Conservation (phyloP, 2,329 filamentous ascomycete genomes). For the Zasmidium cellare region DNA sequence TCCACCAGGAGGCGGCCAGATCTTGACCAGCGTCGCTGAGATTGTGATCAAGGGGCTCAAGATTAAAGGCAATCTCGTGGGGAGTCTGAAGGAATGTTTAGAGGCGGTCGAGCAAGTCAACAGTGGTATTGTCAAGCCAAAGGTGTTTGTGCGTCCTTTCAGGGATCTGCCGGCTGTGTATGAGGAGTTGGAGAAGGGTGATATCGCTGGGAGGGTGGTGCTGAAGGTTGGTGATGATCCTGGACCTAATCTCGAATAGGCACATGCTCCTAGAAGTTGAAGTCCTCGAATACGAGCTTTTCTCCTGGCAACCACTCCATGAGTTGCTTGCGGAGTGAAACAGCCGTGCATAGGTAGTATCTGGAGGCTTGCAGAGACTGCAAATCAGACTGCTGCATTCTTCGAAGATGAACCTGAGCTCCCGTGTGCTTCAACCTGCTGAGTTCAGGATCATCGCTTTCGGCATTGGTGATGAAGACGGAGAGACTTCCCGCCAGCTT, state of each 20-base stretch:
- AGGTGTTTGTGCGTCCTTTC: slow-evolving; percentile 44
- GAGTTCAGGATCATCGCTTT: slow-evolving; percentile 32
- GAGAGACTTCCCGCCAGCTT: slow-evolving; percentile 54
- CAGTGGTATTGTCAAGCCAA: slow-evolving; percentile 44
- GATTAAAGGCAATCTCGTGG: slow-evolving; percentile 47
- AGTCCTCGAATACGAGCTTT: slow-evolving; percentile 53
- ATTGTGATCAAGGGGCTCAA: slow-evolving; percentile 49
- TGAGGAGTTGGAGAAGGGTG: slow-evolving; percentile 47
- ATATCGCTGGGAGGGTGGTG: slow-evolving; percentile 46
- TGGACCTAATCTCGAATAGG: not conserved
- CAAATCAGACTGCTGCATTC: slow-evolving; percentile 52
- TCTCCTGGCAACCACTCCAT: slow-evolving; percentile 50
- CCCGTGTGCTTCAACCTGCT: slow-evolving; percentile 41
- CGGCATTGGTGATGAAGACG: slow-evolving; percentile 62
- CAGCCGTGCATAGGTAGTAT: slow-evolving; percentile 63
- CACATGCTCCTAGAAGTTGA: slow-evolving; percentile 40
- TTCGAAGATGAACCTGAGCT: slow-evolving; percentile 42
- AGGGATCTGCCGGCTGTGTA: slow-evolving; percentile 44
- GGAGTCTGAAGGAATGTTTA: slow-evolving; percentile 47
- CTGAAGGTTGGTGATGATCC: slow-evolving; percentile 39
- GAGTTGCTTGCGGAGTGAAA: slow-evolving; percentile 50
- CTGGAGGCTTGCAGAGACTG: slow-evolving; percentile 36
- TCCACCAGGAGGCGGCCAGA: slow-evolving; percentile 39
- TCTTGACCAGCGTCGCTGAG: slow-evolving; percentile 44
- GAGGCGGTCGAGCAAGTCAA: slow-evolving; percentile 48